phyloP scores from a whole-genome alignment of 345 rosid genomes.

The Eutrema yunnanense region DNA sequence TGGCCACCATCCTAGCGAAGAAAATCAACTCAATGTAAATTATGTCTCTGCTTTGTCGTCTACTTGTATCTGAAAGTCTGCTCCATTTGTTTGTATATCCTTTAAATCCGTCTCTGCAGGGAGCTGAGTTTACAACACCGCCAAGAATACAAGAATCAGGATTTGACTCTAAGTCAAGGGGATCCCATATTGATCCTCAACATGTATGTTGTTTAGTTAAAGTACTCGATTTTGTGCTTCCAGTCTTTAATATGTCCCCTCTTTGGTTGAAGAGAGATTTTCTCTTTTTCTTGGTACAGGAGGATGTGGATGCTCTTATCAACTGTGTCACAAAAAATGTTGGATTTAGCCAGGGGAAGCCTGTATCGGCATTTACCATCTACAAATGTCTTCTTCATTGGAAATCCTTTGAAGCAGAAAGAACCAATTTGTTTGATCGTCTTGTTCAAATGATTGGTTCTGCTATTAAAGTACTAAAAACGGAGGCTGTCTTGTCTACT shows the following conservation, averaged over 20 bases:
- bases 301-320: slow-evolving; percentile 80
- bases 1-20: slow-evolving; percentile 56
- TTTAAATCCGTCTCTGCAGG: slow-evolving; percentile 43
- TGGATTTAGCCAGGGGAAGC: slow-evolving; percentile 86
- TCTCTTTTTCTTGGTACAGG: slow-evolving; percentile 46
- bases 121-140: slow-evolving; percentile 58
- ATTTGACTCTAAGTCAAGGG: slow-evolving; percentile 65
- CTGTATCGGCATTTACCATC: slow-evolving; percentile 87
- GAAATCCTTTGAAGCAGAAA: slow-evolving; percentile 98
- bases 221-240: neutral
- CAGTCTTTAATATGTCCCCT: neutral
- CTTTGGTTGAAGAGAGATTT: slow-evolving; percentile 11
- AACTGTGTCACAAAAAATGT: slow-evolving; percentile 65
- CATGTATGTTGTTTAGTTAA: slow-evolving; percentile 48
- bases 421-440: slow-evolving; percentile 88
- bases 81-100: neutral
- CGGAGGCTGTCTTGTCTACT: neutral
- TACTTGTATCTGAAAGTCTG: neutral
- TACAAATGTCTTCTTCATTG: slow-evolving; percentile 91
- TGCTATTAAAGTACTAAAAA: slow-evolving; percentile 67
- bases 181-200: slow-evolving; percentile 62
- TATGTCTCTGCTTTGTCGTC: neutral
- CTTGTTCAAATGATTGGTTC: slow-evolving; percentile 99
- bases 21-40: slow-evolving; percentile 49
- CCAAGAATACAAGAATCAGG: slow-evolving; percentile 49